Base-by-base conservation (phyloP, 192 early-diverging fungal genomes). In the Allomyces arbusculus region DNA sequence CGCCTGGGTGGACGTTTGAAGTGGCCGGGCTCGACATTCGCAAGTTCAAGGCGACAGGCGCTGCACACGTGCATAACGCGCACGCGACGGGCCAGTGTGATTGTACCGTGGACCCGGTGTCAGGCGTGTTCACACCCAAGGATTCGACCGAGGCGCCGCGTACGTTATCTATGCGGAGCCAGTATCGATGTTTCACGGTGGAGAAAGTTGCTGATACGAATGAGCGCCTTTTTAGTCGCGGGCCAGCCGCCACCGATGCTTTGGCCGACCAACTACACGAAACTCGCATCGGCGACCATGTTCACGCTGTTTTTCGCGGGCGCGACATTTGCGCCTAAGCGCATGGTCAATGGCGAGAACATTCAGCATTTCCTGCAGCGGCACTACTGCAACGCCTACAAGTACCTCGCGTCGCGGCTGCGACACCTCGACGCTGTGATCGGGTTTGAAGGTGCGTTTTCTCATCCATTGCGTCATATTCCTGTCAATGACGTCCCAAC, bases 221-320 rank as follows among this genome's bases (percentile, higher is more conserved):
- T 40, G 33, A 0, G 33, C 7, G 4, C 7, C 5, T 3, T 7
- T 40, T 8, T 40, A 40, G 33, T 40, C 33, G 33, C 33, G 33
- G 33, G 33, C 33, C 33, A 40, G 7, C 33, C 33, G 33, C 33
- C 33, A 25, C 77, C 79, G 24, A 81, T 82, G 79, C 78, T 85
- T 10, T 92, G 90, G 89, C 89, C 90, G 1, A 91, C 90, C 62
- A 92, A 92, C 74, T 91, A 92, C 68, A 84, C 83, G 10, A 92
- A 92, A 68, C 77, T 90, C 19, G 90, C 88, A 7, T 80, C 80
- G 22, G 79, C 84, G 23, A 90, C 89, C 6, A 90, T 92, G 88
- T 91, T 92, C 66, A 88, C 90, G 0, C 69, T 91, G 5, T 91
- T 91, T 67, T 91, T 84, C 71, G 88, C 76, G 10, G 89, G 89